Percentiles rank a stretch among this genome's conserved stretches.
Evolutionary conservation across 306 rosid genomes (phyloP).

Genomic region (Cicer chorassanicum): DNA sequence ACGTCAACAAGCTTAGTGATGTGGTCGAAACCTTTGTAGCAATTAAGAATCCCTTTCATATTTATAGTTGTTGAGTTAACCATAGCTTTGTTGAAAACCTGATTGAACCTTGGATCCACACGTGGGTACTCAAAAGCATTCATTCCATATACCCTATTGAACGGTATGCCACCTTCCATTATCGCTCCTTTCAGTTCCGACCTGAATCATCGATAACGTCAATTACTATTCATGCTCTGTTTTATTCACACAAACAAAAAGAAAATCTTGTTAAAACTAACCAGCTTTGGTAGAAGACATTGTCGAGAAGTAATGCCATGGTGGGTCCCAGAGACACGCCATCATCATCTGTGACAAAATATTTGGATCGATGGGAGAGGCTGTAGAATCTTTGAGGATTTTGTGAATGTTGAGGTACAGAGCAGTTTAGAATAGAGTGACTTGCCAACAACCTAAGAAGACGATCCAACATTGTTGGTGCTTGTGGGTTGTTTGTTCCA

Average conservation of each 20-base stretch:
- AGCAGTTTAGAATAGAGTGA: slow-evolving; percentile 55
- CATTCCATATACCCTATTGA: slow-evolving; percentile 54
- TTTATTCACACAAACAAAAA: too few species aligned
- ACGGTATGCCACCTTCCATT: slow-evolving; percentile 56
- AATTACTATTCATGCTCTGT: neutral
- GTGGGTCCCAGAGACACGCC: slow-evolving; percentile 51
- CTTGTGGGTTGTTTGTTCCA: slow-evolving; percentile 50
- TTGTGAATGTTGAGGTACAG: slow-evolving; percentile 7
- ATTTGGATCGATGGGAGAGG: slow-evolving; percentile 42
- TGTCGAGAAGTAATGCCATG: slow-evolving; percentile 40
- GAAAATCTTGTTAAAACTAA: slow-evolving; percentile 6
- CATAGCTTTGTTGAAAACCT: slow-evolving; percentile 63
- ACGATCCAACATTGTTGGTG: slow-evolving; percentile 62
- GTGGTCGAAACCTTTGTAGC: slow-evolving; percentile 54
- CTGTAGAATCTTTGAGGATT: slow-evolving; percentile 42
- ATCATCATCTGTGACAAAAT: slow-evolving; percentile 47
- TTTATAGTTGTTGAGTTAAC: slow-evolving; percentile 32
- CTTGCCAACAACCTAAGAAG: slow-evolving; percentile 53
- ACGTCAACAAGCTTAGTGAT: slow-evolving; percentile 59
- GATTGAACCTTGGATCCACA: slow-evolving; percentile 47
- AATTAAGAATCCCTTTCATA: slow-evolving; percentile 45
- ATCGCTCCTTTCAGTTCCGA: slow-evolving; percentile 49
- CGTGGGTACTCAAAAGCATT: slow-evolving; percentile 47
- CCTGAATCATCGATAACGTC: neutral
- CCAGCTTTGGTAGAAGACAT: slow-evolving; percentile 58